A percentile compares a stretch with the other conserved stretches of the same genome.
Conservation (phyloP, 2,329 filamentous ascomycete genomes). For the Venturia effusa region DNA sequence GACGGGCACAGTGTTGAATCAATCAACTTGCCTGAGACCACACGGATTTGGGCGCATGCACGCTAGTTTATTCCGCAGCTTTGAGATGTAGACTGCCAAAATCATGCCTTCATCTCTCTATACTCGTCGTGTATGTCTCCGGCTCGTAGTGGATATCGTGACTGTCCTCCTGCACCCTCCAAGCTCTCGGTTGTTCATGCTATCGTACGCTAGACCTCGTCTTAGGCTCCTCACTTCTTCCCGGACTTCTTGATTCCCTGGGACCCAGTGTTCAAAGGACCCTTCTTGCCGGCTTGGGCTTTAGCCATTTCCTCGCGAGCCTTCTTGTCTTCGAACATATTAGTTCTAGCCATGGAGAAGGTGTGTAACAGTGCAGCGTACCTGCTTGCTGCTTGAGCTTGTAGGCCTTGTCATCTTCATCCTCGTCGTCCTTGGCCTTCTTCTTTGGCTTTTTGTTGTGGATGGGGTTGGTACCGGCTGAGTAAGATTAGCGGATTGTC, state of each 20-base stretch:
- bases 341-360: neutral
- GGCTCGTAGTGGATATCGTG: neutral
- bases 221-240: conserved; percentile 70
- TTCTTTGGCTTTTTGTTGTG: conserved; percentile 79
- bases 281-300: conserved; percentile 81
- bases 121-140: neutral
- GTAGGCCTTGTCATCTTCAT: conserved; percentile 78
- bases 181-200: neutral
- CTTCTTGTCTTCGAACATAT: conserved; percentile 44
- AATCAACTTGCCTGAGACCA: neutral
- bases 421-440: conserved; percentile 61
- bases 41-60: neutral
- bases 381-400: conserved; percentile 76
- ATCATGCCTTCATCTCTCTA: conserved; percentile 2
- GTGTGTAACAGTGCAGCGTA: conserved; percentile 36
- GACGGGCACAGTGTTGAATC: neutral
- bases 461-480: conserved; percentile 43
- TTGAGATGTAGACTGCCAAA: neutral
- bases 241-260: conserved; percentile 98
- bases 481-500: neutral
- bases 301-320: conserved; percentile 54
- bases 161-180: neutral
- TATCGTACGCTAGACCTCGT: neutral
- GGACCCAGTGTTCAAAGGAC: conserved; percentile 69
- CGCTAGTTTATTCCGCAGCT: neutral